Conservation (phyloP, 1,284 basidiomycete genomes). For the Coriolopsis trogii region DNA sequence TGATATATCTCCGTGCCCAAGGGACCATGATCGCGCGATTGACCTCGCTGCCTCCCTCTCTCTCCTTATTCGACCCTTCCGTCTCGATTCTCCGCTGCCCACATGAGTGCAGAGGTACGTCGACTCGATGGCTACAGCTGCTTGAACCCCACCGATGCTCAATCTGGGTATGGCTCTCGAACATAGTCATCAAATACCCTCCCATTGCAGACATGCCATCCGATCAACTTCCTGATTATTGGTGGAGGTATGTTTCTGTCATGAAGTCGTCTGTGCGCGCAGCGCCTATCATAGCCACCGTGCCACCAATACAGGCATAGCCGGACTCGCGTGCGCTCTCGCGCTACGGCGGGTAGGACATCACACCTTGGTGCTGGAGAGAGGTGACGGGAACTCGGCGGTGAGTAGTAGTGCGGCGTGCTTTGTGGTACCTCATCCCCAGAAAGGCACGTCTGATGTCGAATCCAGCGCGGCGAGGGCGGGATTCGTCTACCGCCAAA, state of each 20-base stretch:
- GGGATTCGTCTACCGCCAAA: constrained; percentile 59
- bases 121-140: not conserved
- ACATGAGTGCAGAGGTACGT: not conserved
- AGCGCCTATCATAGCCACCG: not conserved
- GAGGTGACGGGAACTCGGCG: constrained; percentile 36
- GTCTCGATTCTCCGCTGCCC: not conserved
- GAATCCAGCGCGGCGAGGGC: constrained; percentile 30
- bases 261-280: not conserved
- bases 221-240: constrained; percentile 49
- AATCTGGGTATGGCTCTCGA: not conserved
- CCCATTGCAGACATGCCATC: constrained; percentile 30
- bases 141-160: not conserved
- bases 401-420: constrained; percentile 30
- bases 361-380: constrained; percentile 55
- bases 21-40: no score
- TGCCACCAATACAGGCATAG: constrained; percentile 31
- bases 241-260: constrained; percentile 42
- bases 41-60: no score
- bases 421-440: not conserved
- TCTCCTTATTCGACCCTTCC: not conserved
- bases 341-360: constrained; percentile 59
- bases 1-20: not conserved
- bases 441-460: no score
- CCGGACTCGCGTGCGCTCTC: constrained; percentile 57
- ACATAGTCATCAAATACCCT: constrained; percentile 1